These are phyloP conservation scores for Flaveria linearis DNA, from an alignment of 129 eudicot species.

Conservation along the genomic window DNA sequence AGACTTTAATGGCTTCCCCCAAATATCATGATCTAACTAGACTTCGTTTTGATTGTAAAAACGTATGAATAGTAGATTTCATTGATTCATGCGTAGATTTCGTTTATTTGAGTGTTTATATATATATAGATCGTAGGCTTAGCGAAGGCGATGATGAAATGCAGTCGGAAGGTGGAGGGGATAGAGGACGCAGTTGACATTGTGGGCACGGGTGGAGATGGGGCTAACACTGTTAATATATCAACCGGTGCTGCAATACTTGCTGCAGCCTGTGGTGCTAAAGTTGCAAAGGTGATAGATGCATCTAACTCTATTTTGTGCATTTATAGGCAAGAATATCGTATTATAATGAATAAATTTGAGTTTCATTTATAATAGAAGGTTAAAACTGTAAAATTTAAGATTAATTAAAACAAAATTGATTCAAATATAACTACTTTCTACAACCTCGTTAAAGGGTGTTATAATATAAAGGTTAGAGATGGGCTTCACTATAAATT, in stretches of 20 bases:
- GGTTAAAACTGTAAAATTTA: no score
- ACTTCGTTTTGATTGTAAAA: no score
- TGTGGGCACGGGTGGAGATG: constrained; percentile 94
- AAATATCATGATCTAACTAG: neutral
- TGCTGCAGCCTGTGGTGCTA: constrained; percentile 92
- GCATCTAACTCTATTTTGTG: neutral
- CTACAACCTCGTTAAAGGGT: no score
- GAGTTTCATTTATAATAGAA: no score
- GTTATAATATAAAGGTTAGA: no score
- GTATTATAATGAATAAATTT: no score
- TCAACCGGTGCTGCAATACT: constrained; percentile 91
- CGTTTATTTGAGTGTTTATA: no score
- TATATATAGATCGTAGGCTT: constrained; percentile 69
- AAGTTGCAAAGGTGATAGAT: constrained; percentile 75
- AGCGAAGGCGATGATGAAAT: constrained; percentile 78
- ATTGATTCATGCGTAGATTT: neutral
- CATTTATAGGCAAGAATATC: no score
- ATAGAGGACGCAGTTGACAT: constrained; percentile 71
- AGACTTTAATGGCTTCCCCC: no score
- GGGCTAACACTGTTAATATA: constrained; percentile 80
- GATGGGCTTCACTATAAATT: no score
- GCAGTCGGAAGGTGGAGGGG: constrained; percentile 68
- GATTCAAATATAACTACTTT: no score
- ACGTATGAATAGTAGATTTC: neutral
- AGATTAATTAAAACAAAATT: no score